Base-by-base conservation (phyloP, 2,329 filamentous ascomycete species). In the Monosporascus sp. region DNA sequence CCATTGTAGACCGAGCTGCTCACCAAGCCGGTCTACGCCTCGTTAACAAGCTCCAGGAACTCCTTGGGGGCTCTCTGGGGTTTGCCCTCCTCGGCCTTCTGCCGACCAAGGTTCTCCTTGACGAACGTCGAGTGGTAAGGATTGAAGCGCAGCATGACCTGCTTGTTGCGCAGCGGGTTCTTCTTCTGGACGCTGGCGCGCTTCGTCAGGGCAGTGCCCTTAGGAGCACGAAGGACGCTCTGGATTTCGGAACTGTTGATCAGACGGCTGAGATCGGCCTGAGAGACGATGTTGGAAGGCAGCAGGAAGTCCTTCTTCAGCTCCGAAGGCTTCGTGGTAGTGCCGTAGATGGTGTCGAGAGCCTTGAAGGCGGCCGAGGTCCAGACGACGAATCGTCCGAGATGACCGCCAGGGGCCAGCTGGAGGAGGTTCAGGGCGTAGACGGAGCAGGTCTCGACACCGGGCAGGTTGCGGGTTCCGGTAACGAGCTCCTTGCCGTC, bases 221-320 rank as follows among this genome's bases (percentile, higher is more conserved):
- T 94, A 76, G 92, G 91, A 58, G 88, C 91, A 68, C 89, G 87
- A 71, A 99, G 86, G 56, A 96, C 93, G 77, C 87, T 89, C 87
- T 99, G 94, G 76, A 97, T 88, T 82, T 99, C 94, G 71, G 90
- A 91, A 71, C 88, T 93, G 91, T 99, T 99, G 88, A 99, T 99
- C 72, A 99, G 85, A 78, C 95, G 94, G 79, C 85, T 86, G 68
- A 99, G 87, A 72, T 99, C 94, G 73, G 94, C 86, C 84, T 99
- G 93, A 70, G 88, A 84, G 74, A 99, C 89, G 66, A 95, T 76
- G 81, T 93, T 92, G 70, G 88, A 88, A 63, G 94, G 94, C 66
- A 99, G 87, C 71, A 96, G 84, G 89, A 94, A 99, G 85, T 99
- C 93, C 82, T 94, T 95, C 91, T 99, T 99, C 72, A 96, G 87